phyloP scores from a whole-genome alignment of 1,139 yeast species.

The Zygosaccharomyces pseudobailii region DNA sequence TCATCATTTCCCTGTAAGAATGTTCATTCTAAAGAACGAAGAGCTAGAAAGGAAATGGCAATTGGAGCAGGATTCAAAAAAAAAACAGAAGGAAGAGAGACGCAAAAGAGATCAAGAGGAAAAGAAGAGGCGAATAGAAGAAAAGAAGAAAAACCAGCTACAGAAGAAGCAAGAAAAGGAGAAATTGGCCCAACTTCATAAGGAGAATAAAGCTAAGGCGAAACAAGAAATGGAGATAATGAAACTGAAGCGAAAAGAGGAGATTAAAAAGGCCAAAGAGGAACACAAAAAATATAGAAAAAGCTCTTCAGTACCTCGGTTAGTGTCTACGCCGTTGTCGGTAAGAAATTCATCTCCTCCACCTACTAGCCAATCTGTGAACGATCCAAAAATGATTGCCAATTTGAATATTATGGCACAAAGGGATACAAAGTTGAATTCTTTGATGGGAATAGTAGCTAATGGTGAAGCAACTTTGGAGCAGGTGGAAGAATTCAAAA shows the following conservation, averaged over 20 bases:
- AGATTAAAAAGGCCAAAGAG: slow-evolving; percentile 17
- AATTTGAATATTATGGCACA: slow-evolving; percentile 80
- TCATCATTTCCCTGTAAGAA: slow-evolving; percentile 68
- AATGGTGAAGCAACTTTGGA: slow-evolving; percentile 67
- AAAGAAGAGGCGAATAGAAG: slow-evolving; percentile 30
- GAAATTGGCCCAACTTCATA: slow-evolving; percentile 17
- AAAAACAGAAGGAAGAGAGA: slow-evolving; percentile 36
- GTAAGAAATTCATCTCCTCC: slow-evolving; percentile 7
- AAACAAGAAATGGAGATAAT: slow-evolving; percentile 21
- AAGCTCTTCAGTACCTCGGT: slow-evolving; percentile 6
- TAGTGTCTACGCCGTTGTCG: slow-evolving; percentile 12
- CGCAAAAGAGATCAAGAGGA: slow-evolving; percentile 38
- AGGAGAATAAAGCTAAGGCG: slow-evolving; percentile 22
- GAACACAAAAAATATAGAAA: slow-evolving; percentile 16
- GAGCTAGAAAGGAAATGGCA: slow-evolving; percentile 39
- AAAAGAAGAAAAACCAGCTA: slow-evolving; percentile 25
- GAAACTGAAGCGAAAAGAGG: slow-evolving; percentile 20
- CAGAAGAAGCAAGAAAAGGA: slow-evolving; percentile 32
- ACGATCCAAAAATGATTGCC: slow-evolving; percentile 73
- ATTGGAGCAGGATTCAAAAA: slow-evolving; percentile 35
- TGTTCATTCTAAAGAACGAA: slow-evolving; percentile 80
- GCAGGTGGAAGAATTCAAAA: slow-evolving; percentile 72
- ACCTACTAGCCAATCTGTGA: slow-evolving; percentile 35
- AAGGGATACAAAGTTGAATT: slow-evolving; percentile 58
- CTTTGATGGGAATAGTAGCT: slow-evolving; percentile 79